phyloP scores from a whole-genome alignment of 768 basidiomycete genomes.

The Mycena crocata region DNA sequence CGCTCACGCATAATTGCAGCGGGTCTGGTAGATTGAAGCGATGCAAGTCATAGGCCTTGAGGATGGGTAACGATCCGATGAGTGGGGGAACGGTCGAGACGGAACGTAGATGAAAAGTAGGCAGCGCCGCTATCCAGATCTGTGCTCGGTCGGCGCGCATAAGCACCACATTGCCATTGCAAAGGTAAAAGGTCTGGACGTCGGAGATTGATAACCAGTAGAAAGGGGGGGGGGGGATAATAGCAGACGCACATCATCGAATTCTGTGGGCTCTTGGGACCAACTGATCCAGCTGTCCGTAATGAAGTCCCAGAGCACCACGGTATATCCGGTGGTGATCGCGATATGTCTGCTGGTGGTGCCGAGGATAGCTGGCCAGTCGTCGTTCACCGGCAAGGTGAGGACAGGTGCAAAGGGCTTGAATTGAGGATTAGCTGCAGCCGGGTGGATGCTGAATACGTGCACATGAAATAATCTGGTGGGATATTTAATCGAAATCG shows the following conservation, averaged over 20 bases:
- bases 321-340: neutral
- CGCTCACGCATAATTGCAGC: constrained; percentile 13
- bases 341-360: constrained; percentile 21
- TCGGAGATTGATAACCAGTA: neutral
- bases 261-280: neutral
- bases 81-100: neutral
- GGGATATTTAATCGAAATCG: neutral
- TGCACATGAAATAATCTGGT: constrained; percentile 16
- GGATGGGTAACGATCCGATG: neutral
- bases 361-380: constrained; percentile 4
- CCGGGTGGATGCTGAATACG: constrained; percentile 15
- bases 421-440: constrained; percentile 13
- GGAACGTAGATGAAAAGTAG: constrained; percentile 13
- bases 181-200: constrained; percentile 27
- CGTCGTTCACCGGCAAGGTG: neutral
- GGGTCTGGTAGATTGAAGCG: neutral
- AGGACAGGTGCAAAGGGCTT: constrained; percentile 3
- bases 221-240: too few species aligned
- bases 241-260: constrained; percentile 13
- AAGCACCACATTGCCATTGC: constrained; percentile 17
- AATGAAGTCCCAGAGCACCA: constrained; percentile 27
- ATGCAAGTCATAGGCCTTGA: neutral
- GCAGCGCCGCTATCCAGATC: constrained; percentile 1
- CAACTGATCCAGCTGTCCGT: constrained; percentile 25
- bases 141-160: constrained; percentile 6